Base-by-base conservation (phyloP, 1,284 basidiomycete species). In the Ceratobasidium sp. region DNA sequence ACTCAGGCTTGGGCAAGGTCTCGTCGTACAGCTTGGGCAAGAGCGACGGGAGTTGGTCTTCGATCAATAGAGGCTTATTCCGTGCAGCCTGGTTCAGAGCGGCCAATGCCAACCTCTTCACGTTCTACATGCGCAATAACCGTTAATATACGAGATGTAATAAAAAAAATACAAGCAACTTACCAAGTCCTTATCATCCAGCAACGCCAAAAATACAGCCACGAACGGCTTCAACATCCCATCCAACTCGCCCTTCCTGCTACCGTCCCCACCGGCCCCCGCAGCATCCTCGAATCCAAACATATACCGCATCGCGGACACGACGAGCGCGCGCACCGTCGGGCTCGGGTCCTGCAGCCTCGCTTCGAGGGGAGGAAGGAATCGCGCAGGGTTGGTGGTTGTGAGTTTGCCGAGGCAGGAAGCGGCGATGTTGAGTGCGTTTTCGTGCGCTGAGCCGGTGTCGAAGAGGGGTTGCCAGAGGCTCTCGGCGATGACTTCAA, bases 331-430 rank as follows among this genome's bases (percentile, higher is more conserved):
- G 33, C 96, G 89, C 19, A 93, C 89, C 19, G 91, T 87, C 1
- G 91, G 86, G 78, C 90, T 91, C 9, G 86, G 83, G 79, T 94
- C 89, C 44, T 82, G 85, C 79, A 96, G 90, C 54, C 92, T 90
- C 51, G 87, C 88, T 90, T 97, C 95, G n/a, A 98, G 88, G 79
- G 97, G 94, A 6, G 93, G 95, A 17, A 99, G 85, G 82, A 97
- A 98, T 79, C 91, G 90, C 0, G 90, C 88, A 5, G 97, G 95
- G 73, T 97, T 92, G 0, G 94, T 94, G 0, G 93, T 94, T 0
- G 96, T 97, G 53, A 99, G 86, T 82, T 98, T 97, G 59, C 97
- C 98, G 22, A 99, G 88, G 81, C 97, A 99, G 24, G 98, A 97
- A 57, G 97, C 96, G 44, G 96, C 95, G 74, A 99, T 94, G 81